Evolutionary conservation across 176 grass and related monocot species (phyloP), one percentile per base, ranked within the genome.

Genomic region (Oropetium thomaeum): DNA sequence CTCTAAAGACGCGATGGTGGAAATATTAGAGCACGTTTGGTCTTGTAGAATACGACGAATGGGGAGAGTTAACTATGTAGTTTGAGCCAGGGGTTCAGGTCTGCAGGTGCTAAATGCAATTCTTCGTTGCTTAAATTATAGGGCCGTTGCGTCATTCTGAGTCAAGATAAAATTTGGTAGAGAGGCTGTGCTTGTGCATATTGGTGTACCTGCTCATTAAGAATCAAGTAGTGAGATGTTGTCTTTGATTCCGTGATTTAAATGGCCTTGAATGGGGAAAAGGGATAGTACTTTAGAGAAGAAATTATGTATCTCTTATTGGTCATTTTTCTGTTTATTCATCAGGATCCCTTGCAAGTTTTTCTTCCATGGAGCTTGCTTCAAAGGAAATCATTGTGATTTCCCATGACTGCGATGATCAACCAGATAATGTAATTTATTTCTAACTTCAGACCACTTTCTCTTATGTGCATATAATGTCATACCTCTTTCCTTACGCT

Each of bases 331-430:
- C 52, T 67, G 51, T 85, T 39, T 40, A 52, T 84, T 70, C 34
- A 79, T 68, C 81, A 97, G 93, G 84, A 72, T 83, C 76, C 80
- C 92, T 80, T 97, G 93, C 76, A 97, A 97, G 69, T 97, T 93
- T 69, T 97, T 88, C 64, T 71, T 86, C 68, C 82, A 97, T 71
- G 93, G 90, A 28, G 85, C 90, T 69, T 97, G 93, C 76, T 85
- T 97, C 61, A 97, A 97, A 90, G 93, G 93, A 62, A 87, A 97
- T 33, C 79, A 88, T 41, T 97, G 93, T 59, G 82, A 97, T 93
- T 79, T 97, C 90, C 48, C 93, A 97, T 84, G 89, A 93, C 73
- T 89, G 85, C 87, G 85, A 83, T 77, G 93, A 82, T 73, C 87
- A 79, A 73, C 61, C 93, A 66, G 88, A 97, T 83, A 92, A 97